Evolutionary conservation across 1,284 basidiomycete species (phyloP).

Genomic region (Volvariella surrecta): DNA sequence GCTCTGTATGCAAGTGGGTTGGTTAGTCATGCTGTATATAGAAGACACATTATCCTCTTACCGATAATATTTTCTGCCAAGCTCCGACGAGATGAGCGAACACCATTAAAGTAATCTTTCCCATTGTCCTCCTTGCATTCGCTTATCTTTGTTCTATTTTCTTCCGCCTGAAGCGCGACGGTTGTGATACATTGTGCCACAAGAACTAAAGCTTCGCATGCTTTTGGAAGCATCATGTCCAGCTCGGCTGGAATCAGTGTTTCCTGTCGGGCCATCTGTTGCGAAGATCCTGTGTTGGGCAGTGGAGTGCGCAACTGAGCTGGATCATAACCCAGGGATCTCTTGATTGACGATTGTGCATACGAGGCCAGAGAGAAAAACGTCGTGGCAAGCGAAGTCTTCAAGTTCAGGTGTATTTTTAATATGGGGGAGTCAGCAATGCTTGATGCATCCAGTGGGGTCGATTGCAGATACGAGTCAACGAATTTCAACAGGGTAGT

Average conservation of each 20-base stretch:
- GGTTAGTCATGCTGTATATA: not conserved
- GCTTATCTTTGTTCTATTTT: constrained; percentile 17
- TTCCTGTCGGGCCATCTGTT: constrained; percentile 12
- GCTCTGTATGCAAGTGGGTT: constrained; percentile 32
- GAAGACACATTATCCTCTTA: constrained; percentile 30
- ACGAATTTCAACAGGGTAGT: constrained; percentile 79
- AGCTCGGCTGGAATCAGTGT: constrained; percentile 28
- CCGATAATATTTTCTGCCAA: constrained; percentile 56
- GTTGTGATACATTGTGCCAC: constrained; percentile 69
- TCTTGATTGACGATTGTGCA: constrained; percentile 40
- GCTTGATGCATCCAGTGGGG: constrained; percentile 14
- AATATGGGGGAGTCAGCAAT: constrained; percentile 17
- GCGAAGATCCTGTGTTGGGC: constrained; percentile 9
- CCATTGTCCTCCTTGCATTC: constrained; percentile 21
- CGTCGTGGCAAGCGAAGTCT: constrained; percentile 21
- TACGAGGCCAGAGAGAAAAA: constrained; percentile 38
- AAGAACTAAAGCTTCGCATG: constrained; percentile 74
- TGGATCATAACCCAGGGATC: constrained; percentile 29
- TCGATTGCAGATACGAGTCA: constrained; percentile 69
- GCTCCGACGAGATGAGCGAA: constrained; percentile 31
- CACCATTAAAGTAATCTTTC: constrained; percentile 35
- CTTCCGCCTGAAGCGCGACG: constrained; percentile 49
- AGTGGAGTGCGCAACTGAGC: constrained; percentile 6
- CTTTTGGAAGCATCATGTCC: constrained; percentile 62
- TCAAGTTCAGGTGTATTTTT: constrained; percentile 15